These are phyloP conservation scores for Russula sp. DNA, from an alignment of 768 basidiomycete genomes.

Conservation along the genomic window DNA sequence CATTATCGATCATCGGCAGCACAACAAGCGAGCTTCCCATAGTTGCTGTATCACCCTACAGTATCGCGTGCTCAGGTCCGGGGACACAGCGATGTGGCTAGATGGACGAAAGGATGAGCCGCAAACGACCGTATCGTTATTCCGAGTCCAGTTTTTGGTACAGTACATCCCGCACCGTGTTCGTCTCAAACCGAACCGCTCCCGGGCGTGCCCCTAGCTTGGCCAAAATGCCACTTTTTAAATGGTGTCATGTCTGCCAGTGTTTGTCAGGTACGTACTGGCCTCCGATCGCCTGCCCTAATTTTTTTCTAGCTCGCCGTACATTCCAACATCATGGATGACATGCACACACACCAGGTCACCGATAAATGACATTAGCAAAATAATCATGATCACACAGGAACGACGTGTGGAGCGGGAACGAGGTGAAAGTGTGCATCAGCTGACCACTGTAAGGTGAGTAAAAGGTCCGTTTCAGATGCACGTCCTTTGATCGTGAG, in stretches of 20 bases:
- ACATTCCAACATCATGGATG: neutral
- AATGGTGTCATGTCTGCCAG: neutral
- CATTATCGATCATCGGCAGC: neutral
- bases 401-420: conserved; percentile 1
- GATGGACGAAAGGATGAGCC: conserved; percentile 1
- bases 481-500: neutral
- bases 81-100: neutral
- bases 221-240: neutral
- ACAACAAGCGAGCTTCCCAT: neutral
- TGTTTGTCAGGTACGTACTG: neutral
- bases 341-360: neutral
- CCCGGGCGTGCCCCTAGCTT: neutral
- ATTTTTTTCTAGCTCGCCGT: neutral
- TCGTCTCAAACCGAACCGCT: conserved; percentile 3
- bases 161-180: neutral
- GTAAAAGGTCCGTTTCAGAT: neutral
- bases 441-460: neutral
- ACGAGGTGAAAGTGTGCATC: neutral
- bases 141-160: neutral
- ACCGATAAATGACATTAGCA: neutral
- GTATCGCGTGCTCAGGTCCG: neutral
- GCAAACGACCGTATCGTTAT: neutral
- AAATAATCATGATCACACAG: neutral
- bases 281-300: neutral
- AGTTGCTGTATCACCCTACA: neutral